Conservation (phyloP, 805 yeast genomes). For the Maudiozyma saulgeensis region DNA sequence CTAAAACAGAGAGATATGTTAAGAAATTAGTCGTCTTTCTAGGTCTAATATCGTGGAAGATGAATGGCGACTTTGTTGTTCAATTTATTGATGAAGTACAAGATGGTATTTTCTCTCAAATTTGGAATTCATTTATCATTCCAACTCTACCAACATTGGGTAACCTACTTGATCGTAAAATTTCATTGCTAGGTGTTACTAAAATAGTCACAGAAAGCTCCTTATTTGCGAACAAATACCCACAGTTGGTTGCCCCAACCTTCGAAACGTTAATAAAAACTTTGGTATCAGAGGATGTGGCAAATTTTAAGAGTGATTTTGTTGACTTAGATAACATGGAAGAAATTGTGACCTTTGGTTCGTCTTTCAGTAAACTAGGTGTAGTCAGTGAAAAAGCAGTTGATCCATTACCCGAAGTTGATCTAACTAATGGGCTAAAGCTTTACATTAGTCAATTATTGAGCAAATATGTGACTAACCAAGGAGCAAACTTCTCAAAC, state of each 20-base stretch:
- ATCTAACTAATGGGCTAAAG: conserved; percentile 21
- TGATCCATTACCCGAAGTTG: conserved; percentile 61
- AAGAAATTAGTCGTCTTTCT: conserved; percentile 61
- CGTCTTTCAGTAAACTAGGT: conserved; percentile 66
- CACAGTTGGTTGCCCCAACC: conserved; percentile 34
- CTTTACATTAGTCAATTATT: conserved; percentile 15
- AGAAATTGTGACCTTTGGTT: conserved; percentile 76
- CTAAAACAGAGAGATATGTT: conserved; percentile 74
- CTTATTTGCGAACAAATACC: conserved; percentile 34
- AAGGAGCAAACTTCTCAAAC: conserved; percentile 12
- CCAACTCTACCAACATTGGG: conserved; percentile 38
- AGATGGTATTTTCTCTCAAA: conserved; percentile 44
- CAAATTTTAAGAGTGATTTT: conserved; percentile 30
- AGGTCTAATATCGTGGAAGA: conserved; percentile 40
- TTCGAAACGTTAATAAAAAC: conserved; percentile 36
- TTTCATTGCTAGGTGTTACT: conserved; percentile 43
- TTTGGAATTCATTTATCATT: conserved; percentile 32
- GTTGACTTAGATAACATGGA: conserved; percentile 43
- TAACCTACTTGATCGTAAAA: conserved; percentile 47
- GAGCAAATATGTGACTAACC: conserved; percentile 14
- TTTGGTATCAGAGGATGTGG: conserved; percentile 31
- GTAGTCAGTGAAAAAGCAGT: conserved; percentile 50
- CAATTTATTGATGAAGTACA: conserved; percentile 68
- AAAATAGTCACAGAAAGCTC: conserved; percentile 32
- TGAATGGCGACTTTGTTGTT: conserved; percentile 45